Evolutionary conservation across 225 moss, liverwort and hornwort genomes (phyloP), one percentile per base, ranked within the genome.

Genomic region (Climacium dendroides): DNA sequence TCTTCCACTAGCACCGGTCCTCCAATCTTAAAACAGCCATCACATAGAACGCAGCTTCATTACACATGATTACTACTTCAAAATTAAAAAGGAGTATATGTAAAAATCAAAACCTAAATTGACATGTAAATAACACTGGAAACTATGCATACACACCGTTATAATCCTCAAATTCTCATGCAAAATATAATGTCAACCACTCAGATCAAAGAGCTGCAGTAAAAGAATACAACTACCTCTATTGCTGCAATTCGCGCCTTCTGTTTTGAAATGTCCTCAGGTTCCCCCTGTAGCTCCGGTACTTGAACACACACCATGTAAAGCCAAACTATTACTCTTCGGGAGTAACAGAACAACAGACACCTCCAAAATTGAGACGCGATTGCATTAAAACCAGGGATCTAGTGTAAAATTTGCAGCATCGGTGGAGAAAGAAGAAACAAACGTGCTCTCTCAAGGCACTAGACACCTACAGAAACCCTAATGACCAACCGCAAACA

Each of bases 1-100:
- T 99, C 99, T 91, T 99, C 99, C 82, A 99, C 99, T 63, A 99
- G 94, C 88, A 97, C 99, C 17, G 97, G 96, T 85, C 99, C 99
- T 85, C 94, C 96, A 91, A 99, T 90, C 99, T 99, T 92, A 64
- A 83, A 79, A 85, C 86, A 77, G 66, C 43, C 80, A 79, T 69
- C 84, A 91, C 66, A 80, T 39, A 71, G 72, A 64, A 80, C 69
- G 37, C n/a, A 78, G 41, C 34, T 60, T 61, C 55, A 62, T 79
- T 53, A 54, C 35, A 76, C 8, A 80, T 50, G 34, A 83, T 83
- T 67, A 66, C 50, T 58, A 17, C 43, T 78, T 70, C 83, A 86
- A 78, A 76, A 32, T 57, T 69, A 13, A 61, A 47, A 85, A n/a
- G 59, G 10, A 80, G 22, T n/a, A 54, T 57, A 71, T 19, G 15